Conservation (phyloP, 2,329 filamentous ascomycete genomes). For the Gnomoniopsis sp. region DNA sequence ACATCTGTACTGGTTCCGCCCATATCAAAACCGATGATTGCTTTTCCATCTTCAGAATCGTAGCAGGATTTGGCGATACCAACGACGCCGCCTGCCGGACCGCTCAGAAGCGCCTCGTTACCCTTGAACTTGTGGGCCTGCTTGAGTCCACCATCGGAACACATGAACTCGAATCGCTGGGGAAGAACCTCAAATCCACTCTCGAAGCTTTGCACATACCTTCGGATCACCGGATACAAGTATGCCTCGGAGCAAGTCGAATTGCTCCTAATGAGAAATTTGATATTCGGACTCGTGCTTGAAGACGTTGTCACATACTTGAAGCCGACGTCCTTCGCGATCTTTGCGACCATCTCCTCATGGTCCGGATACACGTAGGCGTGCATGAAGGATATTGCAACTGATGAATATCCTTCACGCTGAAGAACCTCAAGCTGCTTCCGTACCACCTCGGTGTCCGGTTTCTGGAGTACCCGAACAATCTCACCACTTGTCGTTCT, state of each 20-base stretch:
- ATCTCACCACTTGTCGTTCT: slow-evolving; percentile 63
- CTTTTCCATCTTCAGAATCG: slow-evolving; percentile 60
- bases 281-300: slow-evolving; percentile 69
- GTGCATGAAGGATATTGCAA: slow-evolving; percentile 60
- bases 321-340: slow-evolving; percentile 58
- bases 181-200: slow-evolving; percentile 59
- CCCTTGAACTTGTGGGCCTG: slow-evolving; percentile 59
- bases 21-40: slow-evolving; percentile 46
- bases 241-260: slow-evolving; percentile 71
- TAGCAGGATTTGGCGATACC: slow-evolving; percentile 68
- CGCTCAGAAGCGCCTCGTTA: slow-evolving; percentile 62
- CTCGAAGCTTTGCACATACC: slow-evolving; percentile 65
- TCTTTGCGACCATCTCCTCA: slow-evolving; percentile 57
- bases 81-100: slow-evolving; percentile 68
- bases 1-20: slow-evolving; percentile 72
- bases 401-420: slow-evolving; percentile 44
- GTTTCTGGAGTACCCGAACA: slow-evolving; percentile 57
- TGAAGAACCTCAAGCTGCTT: slow-evolving; percentile 58
- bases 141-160: slow-evolving; percentile 43
- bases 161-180: slow-evolving; percentile 66
- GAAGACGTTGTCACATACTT: slow-evolving; percentile 64
- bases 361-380: slow-evolving; percentile 66
- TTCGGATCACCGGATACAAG: slow-evolving; percentile 65
- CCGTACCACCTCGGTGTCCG: slow-evolving; percentile 46
- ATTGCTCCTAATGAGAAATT: slow-evolving; percentile 63